A percentile compares a stretch with the other conserved stretches of the same genome.
phyloP scores from a whole-genome alignment of 306 rosid species.

The Pterocarpus macrocarpus region DNA sequence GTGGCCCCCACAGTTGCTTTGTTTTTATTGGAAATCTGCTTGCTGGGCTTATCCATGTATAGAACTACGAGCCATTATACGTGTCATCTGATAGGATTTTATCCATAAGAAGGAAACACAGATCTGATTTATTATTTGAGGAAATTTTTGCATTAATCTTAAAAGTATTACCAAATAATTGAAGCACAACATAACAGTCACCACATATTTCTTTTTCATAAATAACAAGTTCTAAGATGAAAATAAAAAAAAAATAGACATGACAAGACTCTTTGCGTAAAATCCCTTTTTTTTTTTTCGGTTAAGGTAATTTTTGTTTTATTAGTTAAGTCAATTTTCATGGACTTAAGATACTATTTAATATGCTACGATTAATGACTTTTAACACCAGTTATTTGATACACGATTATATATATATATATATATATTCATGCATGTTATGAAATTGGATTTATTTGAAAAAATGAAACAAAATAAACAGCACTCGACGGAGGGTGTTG shows the following conservation, averaged over 20 bases:
- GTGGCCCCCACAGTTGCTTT: neutral
- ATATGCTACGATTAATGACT: neutral
- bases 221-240: no score
- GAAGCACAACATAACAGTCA: no score
- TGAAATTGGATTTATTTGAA: neutral
- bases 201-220: no score
- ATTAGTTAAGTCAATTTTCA: neutral
- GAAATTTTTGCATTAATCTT: neutral
- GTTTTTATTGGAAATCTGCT: neutral
- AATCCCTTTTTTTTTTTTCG: neutral
- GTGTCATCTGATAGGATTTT: conserved; percentile 32
- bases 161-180: neutral
- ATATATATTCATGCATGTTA: neutral
- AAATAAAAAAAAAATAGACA: no score
- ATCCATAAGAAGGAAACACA: conserved; percentile 10
- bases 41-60: conserved; percentile 5
- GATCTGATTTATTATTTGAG: conserved; percentile 11
- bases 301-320: neutral
- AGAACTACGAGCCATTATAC: neutral
- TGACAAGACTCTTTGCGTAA: neutral
- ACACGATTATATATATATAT: neutral
- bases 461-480: neutral
- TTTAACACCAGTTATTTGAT: neutral
- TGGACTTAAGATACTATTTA: neutral
- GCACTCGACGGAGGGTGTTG: neutral